Evolutionary conservation across 768 basidiomycete species (phyloP).

Genomic region (Panaeolus cyanescens): DNA sequence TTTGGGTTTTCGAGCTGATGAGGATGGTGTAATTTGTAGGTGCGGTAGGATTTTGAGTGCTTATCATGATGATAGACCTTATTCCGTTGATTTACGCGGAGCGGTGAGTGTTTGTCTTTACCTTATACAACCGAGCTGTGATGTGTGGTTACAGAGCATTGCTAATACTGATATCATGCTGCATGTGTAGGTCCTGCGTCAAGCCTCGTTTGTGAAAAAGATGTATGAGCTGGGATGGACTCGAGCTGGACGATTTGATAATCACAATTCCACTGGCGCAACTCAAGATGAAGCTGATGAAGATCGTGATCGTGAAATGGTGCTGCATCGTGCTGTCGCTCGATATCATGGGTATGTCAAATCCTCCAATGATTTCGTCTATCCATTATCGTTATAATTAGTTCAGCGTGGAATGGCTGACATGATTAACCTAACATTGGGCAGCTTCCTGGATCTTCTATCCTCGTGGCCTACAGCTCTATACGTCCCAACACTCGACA

Average conservation of each 20-base stretch:
- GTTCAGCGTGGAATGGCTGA: too few relatives aligned
- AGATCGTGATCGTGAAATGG: constrained; percentile 29
- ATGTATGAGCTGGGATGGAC: constrained; percentile 56
- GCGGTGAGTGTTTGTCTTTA: not conserved
- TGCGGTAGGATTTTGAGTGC: not conserved
- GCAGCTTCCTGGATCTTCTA: constrained; percentile 59
- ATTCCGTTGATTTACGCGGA: not conserved
- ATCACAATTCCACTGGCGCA: too few relatives aligned
- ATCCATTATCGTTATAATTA: too few relatives aligned
- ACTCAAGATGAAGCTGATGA: too few relatives aligned
- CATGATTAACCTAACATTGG: too few relatives aligned
- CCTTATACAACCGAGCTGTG: too few relatives aligned
- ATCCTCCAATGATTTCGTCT: too few relatives aligned
- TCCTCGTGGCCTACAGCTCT: constrained; percentile 39
- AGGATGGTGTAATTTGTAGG: not conserved
- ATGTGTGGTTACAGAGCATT: too few relatives aligned
- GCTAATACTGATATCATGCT: not conserved
- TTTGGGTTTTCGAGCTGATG: too few relatives aligned
- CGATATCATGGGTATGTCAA: constrained; percentile 56
- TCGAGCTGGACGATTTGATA: constrained; percentile 38
- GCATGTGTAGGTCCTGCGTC: constrained; percentile 58
- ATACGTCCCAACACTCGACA: constrained; percentile 65
- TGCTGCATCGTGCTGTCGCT: constrained; percentile 48
- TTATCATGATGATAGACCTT: not conserved
- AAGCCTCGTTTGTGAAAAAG: constrained; percentile 53